phyloP scores from a whole-genome alignment of 805 yeast genomes.

The Barnettozyma vustinii region DNA sequence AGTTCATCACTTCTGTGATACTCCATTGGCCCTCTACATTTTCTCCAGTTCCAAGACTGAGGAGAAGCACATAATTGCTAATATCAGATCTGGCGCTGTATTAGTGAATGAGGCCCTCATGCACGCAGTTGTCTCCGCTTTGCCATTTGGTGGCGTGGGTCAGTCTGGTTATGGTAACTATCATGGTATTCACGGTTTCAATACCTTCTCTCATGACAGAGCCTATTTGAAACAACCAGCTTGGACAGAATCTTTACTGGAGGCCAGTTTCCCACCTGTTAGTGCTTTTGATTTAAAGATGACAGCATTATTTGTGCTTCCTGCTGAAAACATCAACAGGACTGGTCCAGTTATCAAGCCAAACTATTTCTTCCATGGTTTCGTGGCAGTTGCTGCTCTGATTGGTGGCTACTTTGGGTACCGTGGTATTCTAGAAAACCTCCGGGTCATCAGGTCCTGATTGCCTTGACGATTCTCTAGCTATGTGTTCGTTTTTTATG shows the following conservation, averaged over 20 bases:
- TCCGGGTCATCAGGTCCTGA: background rate
- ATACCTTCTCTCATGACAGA: slow-evolving; percentile 63
- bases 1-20: slow-evolving; percentile 49
- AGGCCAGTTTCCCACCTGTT: slow-evolving; percentile 66
- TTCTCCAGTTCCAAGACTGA: slow-evolving; percentile 47
- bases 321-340: slow-evolving; percentile 32
- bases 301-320: slow-evolving; percentile 25
- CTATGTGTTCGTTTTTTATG: background rate
- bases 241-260: slow-evolving; percentile 54
- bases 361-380: slow-evolving; percentile 12
- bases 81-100: slow-evolving; percentile 68
- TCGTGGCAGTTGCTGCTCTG: slow-evolving; percentile 7
- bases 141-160: slow-evolving; percentile 94
- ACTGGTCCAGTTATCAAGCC: slow-evolving; percentile 27
- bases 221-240: slow-evolving; percentile 58
- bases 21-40: slow-evolving; percentile 78
- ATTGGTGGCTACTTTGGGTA: slow-evolving; percentile 17
- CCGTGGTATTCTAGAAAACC: background rate
- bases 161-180: slow-evolving; percentile 76
- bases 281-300: slow-evolving; percentile 28
- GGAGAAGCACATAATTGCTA: slow-evolving; percentile 41
- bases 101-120: slow-evolving; percentile 65
- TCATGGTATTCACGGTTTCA: slow-evolving; percentile 66
- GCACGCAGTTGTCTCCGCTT: slow-evolving; percentile 59
- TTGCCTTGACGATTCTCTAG: no score